phyloP scores from a whole-genome alignment of 2,329 filamentous ascomycete species.

The Endoconidiophora polonica region DNA sequence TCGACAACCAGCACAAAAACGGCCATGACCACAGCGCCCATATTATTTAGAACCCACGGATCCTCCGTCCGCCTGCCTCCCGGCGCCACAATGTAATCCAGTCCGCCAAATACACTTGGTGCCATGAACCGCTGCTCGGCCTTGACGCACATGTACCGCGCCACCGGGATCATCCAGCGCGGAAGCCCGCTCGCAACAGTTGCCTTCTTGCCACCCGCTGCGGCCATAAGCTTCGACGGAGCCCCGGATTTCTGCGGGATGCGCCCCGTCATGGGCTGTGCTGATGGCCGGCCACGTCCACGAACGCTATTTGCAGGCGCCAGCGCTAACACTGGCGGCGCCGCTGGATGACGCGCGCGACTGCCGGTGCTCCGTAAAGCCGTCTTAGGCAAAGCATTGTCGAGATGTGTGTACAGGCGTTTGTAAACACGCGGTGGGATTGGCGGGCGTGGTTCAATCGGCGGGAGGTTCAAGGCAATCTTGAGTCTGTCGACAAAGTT shows the following conservation, averaged over 20 bases:
- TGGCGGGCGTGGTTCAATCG: slow-evolving; percentile 58
- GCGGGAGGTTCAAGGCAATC: slow-evolving; percentile 57
- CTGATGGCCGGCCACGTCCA: not conserved
- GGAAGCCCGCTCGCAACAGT: slow-evolving; percentile 27
- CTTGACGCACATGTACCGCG: slow-evolving; percentile 44
- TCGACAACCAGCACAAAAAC: slow-evolving; percentile 37
- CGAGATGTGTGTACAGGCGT: slow-evolving; percentile 65
- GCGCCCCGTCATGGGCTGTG: slow-evolving; percentile 10
- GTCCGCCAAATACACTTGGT: slow-evolving; percentile 58
- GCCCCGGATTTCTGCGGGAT: slow-evolving; percentile 32
- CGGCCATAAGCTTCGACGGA: slow-evolving; percentile 27
- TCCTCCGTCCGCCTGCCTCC: slow-evolving; percentile 29
- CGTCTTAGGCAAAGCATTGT: slow-evolving; percentile 43
- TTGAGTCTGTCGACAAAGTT: slow-evolving; percentile 44
- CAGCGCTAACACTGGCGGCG: not conserved
- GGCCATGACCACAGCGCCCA: slow-evolving; percentile 40
- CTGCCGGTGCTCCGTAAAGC: not conserved
- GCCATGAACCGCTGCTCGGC: slow-evolving; percentile 44
- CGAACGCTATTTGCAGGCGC: not conserved
- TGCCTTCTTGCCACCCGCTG: slow-evolving; percentile 18
- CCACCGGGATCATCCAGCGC: slow-evolving; percentile 51
- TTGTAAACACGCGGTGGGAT: slow-evolving; percentile 69
- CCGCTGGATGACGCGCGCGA: slow-evolving; percentile 23
- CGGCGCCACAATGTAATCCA: slow-evolving; percentile 38
- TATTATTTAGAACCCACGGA: slow-evolving; percentile 30